phyloP scores from a whole-genome alignment of 768 basidiomycete genomes.

The Hortiboletus flavorubellus region DNA sequence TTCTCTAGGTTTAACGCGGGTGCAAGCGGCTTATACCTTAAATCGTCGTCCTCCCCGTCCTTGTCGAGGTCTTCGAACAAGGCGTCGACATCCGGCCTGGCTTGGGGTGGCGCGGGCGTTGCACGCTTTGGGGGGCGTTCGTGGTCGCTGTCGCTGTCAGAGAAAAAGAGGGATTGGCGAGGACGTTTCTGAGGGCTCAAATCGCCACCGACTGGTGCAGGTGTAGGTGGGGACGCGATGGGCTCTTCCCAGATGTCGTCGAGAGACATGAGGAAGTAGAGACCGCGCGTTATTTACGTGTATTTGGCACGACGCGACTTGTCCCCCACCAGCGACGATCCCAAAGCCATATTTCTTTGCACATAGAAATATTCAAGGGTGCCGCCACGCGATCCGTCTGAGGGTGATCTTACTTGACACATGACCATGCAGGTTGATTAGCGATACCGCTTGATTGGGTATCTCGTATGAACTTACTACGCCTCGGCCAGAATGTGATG shows the following conservation, averaged over 20 bases:
- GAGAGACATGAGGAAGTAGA: conserved; percentile 33
- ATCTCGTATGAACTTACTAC: no score
- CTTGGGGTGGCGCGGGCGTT: conserved; percentile 13
- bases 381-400: no score
- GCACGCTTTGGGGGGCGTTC: conserved; percentile 27
- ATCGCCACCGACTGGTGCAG: conserved; percentile 17
- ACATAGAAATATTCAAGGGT: no score
- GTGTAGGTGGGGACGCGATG: conserved; percentile 26
- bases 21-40: conserved; percentile 45
- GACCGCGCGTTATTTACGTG: conserved; percentile 26
- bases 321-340: no score
- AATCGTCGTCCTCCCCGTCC: conserved; percentile 43
- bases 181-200: conserved; percentile 30
- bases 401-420: no score
- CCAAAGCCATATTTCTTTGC: no score
- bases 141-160: conserved; percentile 45
- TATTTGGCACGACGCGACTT: conserved; percentile 19
- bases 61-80: conserved; percentile 49
- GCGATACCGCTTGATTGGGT: no score
- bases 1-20: conserved; percentile 52
- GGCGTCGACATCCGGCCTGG: conserved; percentile 36
- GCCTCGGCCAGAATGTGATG: neutral
- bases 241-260: conserved; percentile 63
- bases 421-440: no score
- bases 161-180: conserved; percentile 52